These are phyloP conservation scores for Helotiales sp. DNA, from an alignment of 2,329 filamentous ascomycete species.

Conservation along the genomic window DNA sequence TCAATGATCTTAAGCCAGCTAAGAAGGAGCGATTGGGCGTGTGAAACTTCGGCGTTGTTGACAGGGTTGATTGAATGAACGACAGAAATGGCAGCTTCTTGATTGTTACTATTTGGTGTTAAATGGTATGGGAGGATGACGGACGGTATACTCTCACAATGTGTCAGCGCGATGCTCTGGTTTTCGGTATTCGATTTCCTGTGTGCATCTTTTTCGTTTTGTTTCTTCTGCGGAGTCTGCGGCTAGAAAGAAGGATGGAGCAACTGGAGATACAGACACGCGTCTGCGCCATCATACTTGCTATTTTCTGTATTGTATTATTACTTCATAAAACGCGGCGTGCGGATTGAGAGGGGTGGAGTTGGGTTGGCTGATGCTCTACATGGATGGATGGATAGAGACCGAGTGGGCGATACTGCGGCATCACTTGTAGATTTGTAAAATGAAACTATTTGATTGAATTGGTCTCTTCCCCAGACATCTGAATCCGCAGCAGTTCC, in stretches of 20 bases:
- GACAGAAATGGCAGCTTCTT: background rate
- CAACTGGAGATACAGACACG: background rate
- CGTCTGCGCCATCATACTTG: background rate
- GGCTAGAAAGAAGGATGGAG: background rate
- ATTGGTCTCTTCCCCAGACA: background rate
- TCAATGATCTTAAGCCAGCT: background rate
- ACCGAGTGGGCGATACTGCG: background rate
- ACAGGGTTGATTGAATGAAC: background rate
- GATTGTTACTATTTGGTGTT: background rate
- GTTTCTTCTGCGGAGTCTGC: background rate
- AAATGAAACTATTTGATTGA: background rate
- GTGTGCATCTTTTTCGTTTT: background rate
- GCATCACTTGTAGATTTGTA: slow-evolving; percentile 4
- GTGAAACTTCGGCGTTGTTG: background rate
- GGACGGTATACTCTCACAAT: background rate
- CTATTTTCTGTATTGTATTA: background rate
- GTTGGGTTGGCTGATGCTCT: background rate
- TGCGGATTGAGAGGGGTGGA: background rate
- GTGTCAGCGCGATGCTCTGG: background rate
- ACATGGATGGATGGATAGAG: background rate
- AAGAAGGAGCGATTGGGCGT: slow-evolving; percentile 18
- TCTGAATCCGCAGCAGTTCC: too few species aligned
- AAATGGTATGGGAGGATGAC: background rate
- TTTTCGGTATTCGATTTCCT: background rate
- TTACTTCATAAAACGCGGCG: background rate